A percentile compares a stretch with the other conserved stretches of the same genome.
phyloP scores from a whole-genome alignment of 371 early-diverging fungal genomes.

The Mucor piriformis region DNA sequence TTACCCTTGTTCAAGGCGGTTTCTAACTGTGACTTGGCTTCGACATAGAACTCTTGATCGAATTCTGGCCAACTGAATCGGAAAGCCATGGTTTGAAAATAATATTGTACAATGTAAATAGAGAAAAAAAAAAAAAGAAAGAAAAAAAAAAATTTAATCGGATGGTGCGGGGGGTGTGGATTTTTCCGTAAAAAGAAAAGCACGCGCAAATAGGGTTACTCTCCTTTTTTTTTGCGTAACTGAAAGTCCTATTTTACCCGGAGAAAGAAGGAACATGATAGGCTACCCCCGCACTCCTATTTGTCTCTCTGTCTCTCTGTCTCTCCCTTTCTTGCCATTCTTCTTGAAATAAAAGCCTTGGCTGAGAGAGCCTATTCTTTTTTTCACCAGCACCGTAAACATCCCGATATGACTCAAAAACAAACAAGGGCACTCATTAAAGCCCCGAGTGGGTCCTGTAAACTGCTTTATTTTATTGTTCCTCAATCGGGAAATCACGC shows the following conservation, averaged over 20 bases:
- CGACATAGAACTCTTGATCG: constrained; percentile 79
- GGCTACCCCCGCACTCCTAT: no score
- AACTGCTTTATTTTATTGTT: no score
- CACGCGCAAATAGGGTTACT: background rate
- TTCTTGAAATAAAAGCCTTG: no score
- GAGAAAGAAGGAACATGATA: no score
- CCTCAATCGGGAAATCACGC: no score
- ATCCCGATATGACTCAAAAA: constrained; percentile 1
- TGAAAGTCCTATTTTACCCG: no score
- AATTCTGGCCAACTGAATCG: constrained; percentile 96
- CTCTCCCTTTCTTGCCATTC: background rate
- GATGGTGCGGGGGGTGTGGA: background rate
- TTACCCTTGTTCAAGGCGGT: constrained; percentile 90
- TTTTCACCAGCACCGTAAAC: background rate
- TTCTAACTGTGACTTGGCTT: constrained; percentile 83
- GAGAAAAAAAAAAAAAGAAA: background rate
- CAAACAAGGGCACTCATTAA: background rate
- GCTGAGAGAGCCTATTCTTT: background rate
- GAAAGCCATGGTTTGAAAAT: constrained; percentile 76
- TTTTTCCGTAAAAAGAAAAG: background rate
- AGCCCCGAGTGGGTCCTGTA: background rate
- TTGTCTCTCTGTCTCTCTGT: no score
- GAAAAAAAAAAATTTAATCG: constrained; percentile 1
- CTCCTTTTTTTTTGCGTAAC: no score
- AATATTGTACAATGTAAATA: background rate